A percentile compares a stretch with the other conserved stretches of the same genome.
Conservation (phyloP, 2,329 filamentous ascomycete genomes). For the Hypoxylon sp. region DNA sequence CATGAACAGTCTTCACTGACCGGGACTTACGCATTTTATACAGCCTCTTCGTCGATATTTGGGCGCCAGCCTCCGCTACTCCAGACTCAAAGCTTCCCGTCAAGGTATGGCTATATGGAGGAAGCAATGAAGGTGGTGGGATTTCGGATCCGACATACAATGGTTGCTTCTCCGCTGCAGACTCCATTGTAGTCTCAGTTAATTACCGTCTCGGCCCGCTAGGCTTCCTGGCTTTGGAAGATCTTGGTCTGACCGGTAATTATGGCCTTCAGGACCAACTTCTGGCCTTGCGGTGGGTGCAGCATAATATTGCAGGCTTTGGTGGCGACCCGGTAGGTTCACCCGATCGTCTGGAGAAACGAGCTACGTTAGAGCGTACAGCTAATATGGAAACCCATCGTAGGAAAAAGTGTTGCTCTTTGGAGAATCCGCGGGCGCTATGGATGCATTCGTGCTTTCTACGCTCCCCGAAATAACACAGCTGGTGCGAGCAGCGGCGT, state of each 20-base stretch:
- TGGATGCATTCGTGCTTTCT: conserved; percentile 48
- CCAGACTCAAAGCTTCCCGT: conserved; percentile 46
- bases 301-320: conserved; percentile 62
- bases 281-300: conserved; percentile 65
- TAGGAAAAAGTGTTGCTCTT: conserved; percentile 50
- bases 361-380: background rate
- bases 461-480: conserved; percentile 49
- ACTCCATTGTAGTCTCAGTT: conserved; percentile 51
- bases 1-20: background rate
- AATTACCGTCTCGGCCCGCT: conserved; percentile 63
- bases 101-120: conserved; percentile 51
- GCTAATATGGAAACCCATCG: background rate
- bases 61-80: conserved; percentile 40
- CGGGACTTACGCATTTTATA: background rate
- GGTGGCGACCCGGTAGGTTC: conserved; percentile 59
- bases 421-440: conserved; percentile 51
- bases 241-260: conserved; percentile 64
- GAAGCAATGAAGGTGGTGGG: conserved; percentile 46
- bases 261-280: conserved; percentile 66
- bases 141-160: conserved; percentile 48
- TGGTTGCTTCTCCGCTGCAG: conserved; percentile 46
- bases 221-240: conserved; percentile 61
- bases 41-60: conserved; percentile 46
- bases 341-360: background rate
- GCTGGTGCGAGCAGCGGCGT: conserved; percentile 46